Conservation (phyloP, 2,329 filamentous ascomycete genomes). For the Verticillium klebahnii region DNA sequence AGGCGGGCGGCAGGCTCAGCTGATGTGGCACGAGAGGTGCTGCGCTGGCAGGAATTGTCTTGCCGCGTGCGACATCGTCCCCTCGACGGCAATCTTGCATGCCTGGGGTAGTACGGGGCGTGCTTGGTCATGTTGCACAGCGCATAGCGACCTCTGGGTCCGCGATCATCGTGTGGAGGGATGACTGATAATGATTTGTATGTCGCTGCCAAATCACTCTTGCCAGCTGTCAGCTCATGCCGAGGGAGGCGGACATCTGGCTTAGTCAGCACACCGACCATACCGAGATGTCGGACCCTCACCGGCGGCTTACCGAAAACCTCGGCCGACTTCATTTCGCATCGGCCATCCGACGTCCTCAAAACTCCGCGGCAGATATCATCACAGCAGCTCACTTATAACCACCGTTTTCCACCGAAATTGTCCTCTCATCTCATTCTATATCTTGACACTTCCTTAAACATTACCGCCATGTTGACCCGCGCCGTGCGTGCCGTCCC, state of each 20-base stretch:
- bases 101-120: constrained; percentile 3
- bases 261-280: neutral
- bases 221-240: too few species aligned
- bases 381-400: constrained; percentile 31
- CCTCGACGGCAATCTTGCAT: constrained; percentile 10
- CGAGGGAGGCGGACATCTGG: neutral
- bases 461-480: constrained; percentile 7
- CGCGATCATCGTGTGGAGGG: too few species aligned
- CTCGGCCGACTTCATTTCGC: constrained; percentile 3
- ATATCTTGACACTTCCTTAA: constrained; percentile 1
- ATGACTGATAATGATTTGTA: too few species aligned
- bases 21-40: neutral
- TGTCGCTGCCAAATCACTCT: too few species aligned
- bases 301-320: constrained; percentile 12
- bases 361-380: constrained; percentile 45
- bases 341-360: constrained; percentile 20
- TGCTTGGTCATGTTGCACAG: constrained; percentile 8
- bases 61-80: neutral
- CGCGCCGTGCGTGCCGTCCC: constrained; percentile 8
- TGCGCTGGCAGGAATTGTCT: neutral
- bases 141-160: neutral
- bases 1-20: neutral
- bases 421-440: constrained; percentile 17
- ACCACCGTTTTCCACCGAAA: constrained; percentile 23
- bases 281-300: neutral